These are phyloP conservation scores for Boechera stricta DNA, from an alignment of 345 rosid genomes.

Conservation along the genomic window DNA sequence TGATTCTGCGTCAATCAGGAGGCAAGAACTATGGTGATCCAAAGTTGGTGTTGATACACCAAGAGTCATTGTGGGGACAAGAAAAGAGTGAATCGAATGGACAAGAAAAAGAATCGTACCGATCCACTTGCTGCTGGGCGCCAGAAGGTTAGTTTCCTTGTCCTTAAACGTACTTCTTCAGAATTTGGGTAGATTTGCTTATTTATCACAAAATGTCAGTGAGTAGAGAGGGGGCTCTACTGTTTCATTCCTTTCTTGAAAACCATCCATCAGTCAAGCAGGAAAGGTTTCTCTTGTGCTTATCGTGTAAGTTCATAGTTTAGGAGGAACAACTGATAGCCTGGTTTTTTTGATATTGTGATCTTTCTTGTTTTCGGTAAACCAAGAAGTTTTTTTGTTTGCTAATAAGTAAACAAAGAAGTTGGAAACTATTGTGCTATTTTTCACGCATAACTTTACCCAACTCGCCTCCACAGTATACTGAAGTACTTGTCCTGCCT, in stretches of 20 bases:
- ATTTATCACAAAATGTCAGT: not conserved
- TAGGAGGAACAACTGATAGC: constrained; percentile 20
- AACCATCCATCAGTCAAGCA: not conserved
- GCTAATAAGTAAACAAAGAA: no score
- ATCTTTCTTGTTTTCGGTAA: not conserved
- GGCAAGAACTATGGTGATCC: constrained; percentile 50
- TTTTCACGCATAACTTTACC: not conserved
- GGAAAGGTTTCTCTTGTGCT: constrained; percentile 15
- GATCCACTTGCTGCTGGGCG: constrained; percentile 97
- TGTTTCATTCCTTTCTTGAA: constrained; percentile 21
- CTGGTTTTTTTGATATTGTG: constrained; percentile 1
- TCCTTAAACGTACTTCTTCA: not conserved
- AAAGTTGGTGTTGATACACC: constrained; percentile 43
- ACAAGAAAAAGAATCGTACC: constrained; percentile 84
- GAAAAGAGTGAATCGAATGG: constrained; percentile 64
- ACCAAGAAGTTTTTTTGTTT: not conserved
- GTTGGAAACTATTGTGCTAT: not conserved
- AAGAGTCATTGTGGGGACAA: constrained; percentile 42
- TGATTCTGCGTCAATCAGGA: constrained; percentile 28
- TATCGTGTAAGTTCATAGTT: not conserved
- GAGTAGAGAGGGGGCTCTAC: constrained; percentile 16
- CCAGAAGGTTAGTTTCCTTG: constrained; percentile 62
- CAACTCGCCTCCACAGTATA: not conserved
- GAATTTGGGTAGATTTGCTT: constrained; percentile 3
- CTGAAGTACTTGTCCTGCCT: constrained; percentile 30